phyloP scores from a whole-genome alignment of 495 filamentous ascomycete genomes.

The Hypoxylon trugodes region DNA sequence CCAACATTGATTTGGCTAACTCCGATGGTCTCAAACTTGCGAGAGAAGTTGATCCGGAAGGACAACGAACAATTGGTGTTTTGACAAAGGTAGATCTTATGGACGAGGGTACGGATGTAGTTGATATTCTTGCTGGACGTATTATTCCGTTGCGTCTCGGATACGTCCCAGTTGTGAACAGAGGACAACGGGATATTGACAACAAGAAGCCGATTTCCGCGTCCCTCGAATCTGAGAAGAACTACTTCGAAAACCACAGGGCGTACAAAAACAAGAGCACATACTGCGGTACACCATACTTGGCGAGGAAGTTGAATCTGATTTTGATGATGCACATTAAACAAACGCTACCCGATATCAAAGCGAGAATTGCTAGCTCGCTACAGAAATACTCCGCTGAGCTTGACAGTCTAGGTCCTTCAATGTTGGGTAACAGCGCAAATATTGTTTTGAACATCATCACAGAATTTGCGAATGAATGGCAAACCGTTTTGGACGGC shows the following conservation, averaged over 20 bases:
- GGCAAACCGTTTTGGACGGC: conserved; percentile 93
- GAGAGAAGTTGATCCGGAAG: conserved; percentile 96
- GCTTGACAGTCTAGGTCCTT: conserved; percentile 84
- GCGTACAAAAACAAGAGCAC: conserved; percentile 98
- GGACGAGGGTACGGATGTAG: conserved; percentile 99
- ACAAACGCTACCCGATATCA: conserved; percentile 98
- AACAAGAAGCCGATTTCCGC: conserved; percentile 93
- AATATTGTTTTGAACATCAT: conserved; percentile 99
- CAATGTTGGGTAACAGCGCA: conserved; percentile 92
- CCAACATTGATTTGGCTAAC: conserved; percentile 98
- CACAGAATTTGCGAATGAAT: conserved; percentile 97
- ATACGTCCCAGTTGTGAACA: conserved; percentile 98
- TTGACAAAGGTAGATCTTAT: conserved; percentile 99
- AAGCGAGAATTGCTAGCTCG: conserved; percentile 88
- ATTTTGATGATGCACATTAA: conserved; percentile 99
- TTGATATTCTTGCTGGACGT: conserved; percentile 97
- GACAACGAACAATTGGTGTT: conserved; percentile 97
- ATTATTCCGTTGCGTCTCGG: conserved; percentile 96
- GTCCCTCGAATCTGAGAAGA: conserved; percentile 93
- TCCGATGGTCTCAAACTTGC: conserved; percentile 97
- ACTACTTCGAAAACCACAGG: conserved; percentile 98
- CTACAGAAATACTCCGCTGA: conserved; percentile 91
- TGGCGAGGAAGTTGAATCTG: conserved; percentile 95
- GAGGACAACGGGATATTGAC: conserved; percentile 98
- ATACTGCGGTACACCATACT: conserved; percentile 97